phyloP scores from a whole-genome alignment of 306 rosid species.

The Comarum palustre region DNA sequence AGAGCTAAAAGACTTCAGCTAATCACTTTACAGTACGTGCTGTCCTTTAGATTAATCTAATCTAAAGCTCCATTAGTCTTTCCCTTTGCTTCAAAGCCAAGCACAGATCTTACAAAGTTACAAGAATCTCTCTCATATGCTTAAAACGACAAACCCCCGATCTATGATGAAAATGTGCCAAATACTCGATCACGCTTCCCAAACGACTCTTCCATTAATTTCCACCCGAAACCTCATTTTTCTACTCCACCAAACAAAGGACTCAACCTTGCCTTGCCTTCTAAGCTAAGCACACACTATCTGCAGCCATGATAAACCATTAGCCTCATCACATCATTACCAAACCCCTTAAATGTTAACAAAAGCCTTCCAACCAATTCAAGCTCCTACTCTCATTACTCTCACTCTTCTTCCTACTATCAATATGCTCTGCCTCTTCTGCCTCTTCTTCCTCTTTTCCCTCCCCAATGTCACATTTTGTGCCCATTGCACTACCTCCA shows the following conservation, averaged over 20 bases:
- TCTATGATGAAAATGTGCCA: not conserved
- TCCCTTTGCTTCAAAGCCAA: conserved; percentile 55
- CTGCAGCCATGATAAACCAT: conserved; percentile 37
- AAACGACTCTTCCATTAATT: not conserved
- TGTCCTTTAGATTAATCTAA: not conserved
- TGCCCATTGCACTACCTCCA: conserved; percentile 67
- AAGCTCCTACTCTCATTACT: conserved; percentile 13
- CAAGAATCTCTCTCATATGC: not conserved
- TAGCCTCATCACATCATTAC: conserved; percentile 32
- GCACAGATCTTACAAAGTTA: conserved; percentile 24
- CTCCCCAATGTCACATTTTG: conserved; percentile 37
- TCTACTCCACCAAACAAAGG: conserved; percentile 46
- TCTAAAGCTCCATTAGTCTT: not conserved
- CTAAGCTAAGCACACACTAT: conserved; percentile 58
- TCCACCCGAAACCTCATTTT: conserved; percentile 12
- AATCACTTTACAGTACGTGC: not conserved
- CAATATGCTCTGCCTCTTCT: conserved; percentile 39
- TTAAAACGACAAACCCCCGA: not conserved
- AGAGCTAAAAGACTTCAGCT: not conserved
- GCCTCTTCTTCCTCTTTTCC: conserved; percentile 27
- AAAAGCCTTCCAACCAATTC: conserved; percentile 30
- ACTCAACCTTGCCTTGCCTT: conserved; percentile 48
- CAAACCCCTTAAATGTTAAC: conserved; percentile 36
- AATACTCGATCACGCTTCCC: not conserved
- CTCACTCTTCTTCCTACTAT: conserved; percentile 14